Conservation (phyloP, 1,139 yeast genomes). For the Hyphopichia khmerensis region DNA sequence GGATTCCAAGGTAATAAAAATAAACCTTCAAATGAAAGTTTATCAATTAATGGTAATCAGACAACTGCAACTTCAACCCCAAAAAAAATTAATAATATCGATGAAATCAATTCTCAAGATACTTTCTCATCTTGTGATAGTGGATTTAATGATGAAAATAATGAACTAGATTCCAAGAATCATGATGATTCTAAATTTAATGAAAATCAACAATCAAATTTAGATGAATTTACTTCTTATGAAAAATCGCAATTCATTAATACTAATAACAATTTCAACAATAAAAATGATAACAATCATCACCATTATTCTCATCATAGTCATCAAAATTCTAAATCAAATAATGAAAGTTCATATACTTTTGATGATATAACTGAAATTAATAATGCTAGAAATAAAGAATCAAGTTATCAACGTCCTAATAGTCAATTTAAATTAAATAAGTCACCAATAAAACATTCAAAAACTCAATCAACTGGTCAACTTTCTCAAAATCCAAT, state of each 20-base stretch:
- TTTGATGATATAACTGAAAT: conserved; percentile 23
- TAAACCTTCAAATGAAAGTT: conserved; percentile 7
- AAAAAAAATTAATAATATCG: conserved; percentile 17
- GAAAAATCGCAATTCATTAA: conserved; percentile 1
- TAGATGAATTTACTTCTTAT: conserved; percentile 5
- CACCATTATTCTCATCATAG: too few species aligned
- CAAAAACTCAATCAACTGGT: neutral
- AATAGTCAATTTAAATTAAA: neutral
- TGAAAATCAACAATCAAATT: neutral
- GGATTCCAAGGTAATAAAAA: conserved; percentile 21
- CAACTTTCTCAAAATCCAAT: conserved; percentile 2
- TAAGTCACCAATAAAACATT: neutral
- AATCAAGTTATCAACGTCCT: neutral
- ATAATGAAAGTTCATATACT: conserved; percentile 26
- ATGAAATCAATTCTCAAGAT: conserved; percentile 14
- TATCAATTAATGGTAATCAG: conserved; percentile 7
- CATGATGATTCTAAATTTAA: conserved; percentile 3
- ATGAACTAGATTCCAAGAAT: conserved; percentile 6
- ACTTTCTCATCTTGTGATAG: conserved; percentile 39
- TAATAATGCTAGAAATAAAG: neutral
- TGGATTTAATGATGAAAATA: conserved; percentile 27
- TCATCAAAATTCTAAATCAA: neutral
- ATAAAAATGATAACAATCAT: neutral
- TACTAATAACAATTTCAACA: neutral
- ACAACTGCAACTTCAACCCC: conserved; percentile 44